These are phyloP conservation scores for Podaxis mareebaensis DNA, from an alignment of 768 basidiomycete genomes.

Conservation along the genomic window DNA sequence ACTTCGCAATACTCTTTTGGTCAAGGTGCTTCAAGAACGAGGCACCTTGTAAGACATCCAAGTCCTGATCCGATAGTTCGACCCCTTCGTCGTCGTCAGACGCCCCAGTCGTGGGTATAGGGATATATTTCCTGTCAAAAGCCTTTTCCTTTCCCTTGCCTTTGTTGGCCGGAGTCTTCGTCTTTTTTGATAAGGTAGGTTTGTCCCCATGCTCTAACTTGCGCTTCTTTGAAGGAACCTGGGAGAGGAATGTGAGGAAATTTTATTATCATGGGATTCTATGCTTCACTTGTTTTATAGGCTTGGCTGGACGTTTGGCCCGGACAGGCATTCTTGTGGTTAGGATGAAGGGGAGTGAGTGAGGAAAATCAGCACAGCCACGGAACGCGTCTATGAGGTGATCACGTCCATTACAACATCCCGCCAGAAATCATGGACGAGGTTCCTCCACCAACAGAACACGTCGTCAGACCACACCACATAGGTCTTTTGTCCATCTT, in stretches of 20 bases:
- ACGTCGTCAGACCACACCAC: conserved; percentile 77
- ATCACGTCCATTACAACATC: conserved; percentile 3
- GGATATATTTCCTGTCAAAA: conserved; percentile 57
- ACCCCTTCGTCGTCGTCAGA: conserved; percentile 47
- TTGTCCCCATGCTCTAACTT: conserved; percentile 31
- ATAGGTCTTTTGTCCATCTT: conserved; percentile 66
- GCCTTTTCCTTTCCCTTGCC: conserved; percentile 52
- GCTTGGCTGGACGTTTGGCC: conserved; percentile 34
- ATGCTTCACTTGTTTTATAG: conserved; percentile 26
- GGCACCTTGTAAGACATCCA: conserved; percentile 61
- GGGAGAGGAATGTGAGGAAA: not conserved
- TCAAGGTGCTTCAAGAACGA: conserved; percentile 76
- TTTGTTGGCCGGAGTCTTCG: conserved; percentile 35
- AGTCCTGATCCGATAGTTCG: conserved; percentile 68
- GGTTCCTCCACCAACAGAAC: conserved; percentile 60
- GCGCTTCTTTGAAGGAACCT: conserved; percentile 60
- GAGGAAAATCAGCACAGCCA: conserved; percentile 16
- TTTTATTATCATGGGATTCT: conserved; percentile 9
- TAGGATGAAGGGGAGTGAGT: conserved; percentile 23
- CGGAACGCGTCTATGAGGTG: conserved; percentile 9
- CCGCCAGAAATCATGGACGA: conserved; percentile 37
- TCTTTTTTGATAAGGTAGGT: conserved; percentile 26
- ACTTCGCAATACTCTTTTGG: conserved; percentile 80
- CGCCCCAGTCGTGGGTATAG: conserved; percentile 51
- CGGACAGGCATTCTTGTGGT: conserved; percentile 22